These are phyloP conservation scores for Micractinium sp. DNA, from an alignment of 139 green algal species.

Conservation along the genomic window DNA sequence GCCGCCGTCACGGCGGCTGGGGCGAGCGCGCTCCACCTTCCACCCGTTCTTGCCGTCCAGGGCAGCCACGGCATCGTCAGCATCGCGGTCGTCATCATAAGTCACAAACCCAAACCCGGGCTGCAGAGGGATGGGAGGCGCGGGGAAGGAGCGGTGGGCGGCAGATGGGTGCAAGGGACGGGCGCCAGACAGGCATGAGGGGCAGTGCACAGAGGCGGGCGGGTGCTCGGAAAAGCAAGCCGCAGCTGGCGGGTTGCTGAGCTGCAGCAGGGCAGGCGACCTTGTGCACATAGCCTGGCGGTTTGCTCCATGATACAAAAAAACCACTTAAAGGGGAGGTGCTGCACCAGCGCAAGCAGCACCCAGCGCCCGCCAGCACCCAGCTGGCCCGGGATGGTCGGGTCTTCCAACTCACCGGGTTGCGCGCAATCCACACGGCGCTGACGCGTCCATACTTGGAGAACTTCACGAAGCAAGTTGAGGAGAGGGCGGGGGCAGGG, in stretches of 20 bases:
- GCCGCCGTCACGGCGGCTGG: constrained; percentile 11
- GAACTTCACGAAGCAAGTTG: background rate
- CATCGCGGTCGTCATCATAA: constrained; percentile 75
- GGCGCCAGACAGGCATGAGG: background rate
- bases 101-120: constrained; percentile 84
- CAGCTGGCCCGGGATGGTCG: no score
- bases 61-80: constrained; percentile 74
- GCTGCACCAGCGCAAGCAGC: no score
- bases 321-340: no score
- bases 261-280: no score
- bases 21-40: constrained; percentile 29
- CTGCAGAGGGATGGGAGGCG: constrained; percentile 2
- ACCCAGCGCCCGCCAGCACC: background rate
- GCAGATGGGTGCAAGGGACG: background rate
- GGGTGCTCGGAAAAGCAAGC: background rate
- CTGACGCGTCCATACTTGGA: constrained; percentile 20
- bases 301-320: no score
- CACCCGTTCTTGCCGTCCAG: constrained; percentile 63
- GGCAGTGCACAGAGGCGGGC: background rate
- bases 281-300: no score
- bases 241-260: background rate
- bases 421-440: constrained; percentile 11
- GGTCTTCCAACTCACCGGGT: constrained; percentile 13
- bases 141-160: background rate
- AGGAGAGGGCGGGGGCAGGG: background rate